Conservation (phyloP, 164 flowering plant genomes). For the Macadamia tetraphylla region DNA sequence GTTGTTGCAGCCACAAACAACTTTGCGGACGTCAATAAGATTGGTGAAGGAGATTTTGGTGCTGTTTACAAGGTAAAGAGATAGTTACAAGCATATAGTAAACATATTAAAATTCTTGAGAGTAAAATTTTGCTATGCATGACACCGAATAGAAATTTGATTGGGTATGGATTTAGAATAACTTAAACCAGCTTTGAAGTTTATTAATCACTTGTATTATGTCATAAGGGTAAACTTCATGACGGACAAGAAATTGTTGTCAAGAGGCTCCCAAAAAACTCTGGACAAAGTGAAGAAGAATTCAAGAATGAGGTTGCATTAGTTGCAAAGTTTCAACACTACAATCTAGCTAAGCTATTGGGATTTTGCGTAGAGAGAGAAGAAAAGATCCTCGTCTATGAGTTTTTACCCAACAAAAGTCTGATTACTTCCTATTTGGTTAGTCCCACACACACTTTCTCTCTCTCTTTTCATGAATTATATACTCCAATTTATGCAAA, state of each 20-base stretch:
- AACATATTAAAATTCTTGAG: neutral
- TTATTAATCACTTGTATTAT: neutral
- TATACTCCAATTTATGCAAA: neutral
- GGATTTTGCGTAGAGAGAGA: constrained; percentile 13
- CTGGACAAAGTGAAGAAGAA: constrained; percentile 16
- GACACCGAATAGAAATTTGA: neutral
- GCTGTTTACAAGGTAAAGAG: constrained; percentile 26
- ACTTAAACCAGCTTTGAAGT: no score
- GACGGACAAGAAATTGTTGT: constrained; percentile 18
- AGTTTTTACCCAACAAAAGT: constrained; percentile 16
- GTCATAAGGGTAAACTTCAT: constrained; percentile 13
- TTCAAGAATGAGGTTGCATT: constrained; percentile 17
- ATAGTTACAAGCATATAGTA: no score
- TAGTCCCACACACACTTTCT: neutral
- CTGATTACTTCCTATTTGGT: constrained; percentile 18
- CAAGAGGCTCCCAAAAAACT: constrained; percentile 13
- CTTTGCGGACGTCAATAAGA: constrained; percentile 24
- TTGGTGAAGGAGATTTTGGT: constrained; percentile 36
- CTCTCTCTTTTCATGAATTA: neutral
- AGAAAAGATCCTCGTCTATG: constrained; percentile 16
- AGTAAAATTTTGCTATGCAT: neutral
- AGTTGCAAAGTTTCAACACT: constrained; percentile 17
- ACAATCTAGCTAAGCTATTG: constrained; percentile 13
- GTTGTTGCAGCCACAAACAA: constrained; percentile 25
- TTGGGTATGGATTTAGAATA: no score